These are phyloP conservation scores for Singerocomus rubriflavus DNA, from an alignment of 1,284 basidiomycete species.

Conservation along the genomic window DNA sequence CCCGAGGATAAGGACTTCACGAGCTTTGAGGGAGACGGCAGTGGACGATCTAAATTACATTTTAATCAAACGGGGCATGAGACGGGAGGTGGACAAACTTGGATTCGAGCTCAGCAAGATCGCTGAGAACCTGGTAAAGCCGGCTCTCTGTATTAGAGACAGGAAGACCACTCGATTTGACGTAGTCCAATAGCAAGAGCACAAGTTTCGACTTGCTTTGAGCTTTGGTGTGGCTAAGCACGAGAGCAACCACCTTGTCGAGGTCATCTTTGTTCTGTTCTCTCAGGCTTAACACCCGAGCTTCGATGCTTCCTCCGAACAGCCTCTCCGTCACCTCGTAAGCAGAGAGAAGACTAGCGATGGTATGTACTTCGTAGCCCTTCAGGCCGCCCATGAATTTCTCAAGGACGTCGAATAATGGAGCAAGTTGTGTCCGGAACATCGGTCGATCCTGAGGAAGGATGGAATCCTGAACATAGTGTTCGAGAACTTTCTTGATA, in stretches of 20 bases:
- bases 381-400: constrained; percentile 84
- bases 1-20: constrained; percentile 94
- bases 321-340: constrained; percentile 88
- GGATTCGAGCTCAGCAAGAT: constrained; percentile 82
- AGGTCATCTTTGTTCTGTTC: constrained; percentile 92
- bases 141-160: constrained; percentile 70
- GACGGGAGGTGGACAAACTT: constrained; percentile 50
- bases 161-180: constrained; percentile 75
- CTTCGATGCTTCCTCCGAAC: constrained; percentile 92
- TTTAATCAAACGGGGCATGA: constrained; percentile 7
- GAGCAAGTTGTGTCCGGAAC: constrained; percentile 70
- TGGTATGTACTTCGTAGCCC: constrained; percentile 78
- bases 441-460: constrained; percentile 75
- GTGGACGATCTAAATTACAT: constrained; percentile 67
- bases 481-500: constrained; percentile 82
- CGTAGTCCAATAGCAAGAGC: constrained; percentile 81
- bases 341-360: constrained; percentile 69
- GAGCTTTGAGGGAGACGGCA: constrained; percentile 90
- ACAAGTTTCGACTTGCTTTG: constrained; percentile 91
- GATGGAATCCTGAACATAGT: constrained; percentile 81
- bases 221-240: constrained; percentile 94
- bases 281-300: constrained; percentile 85
- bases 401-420: constrained; percentile 78
- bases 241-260: constrained; percentile 84
- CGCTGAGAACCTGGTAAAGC: constrained; percentile 72